Evolutionary conservation across 371 early-diverging fungal species (phyloP).

Genomic region (Gilbertella persicaria): DNA sequence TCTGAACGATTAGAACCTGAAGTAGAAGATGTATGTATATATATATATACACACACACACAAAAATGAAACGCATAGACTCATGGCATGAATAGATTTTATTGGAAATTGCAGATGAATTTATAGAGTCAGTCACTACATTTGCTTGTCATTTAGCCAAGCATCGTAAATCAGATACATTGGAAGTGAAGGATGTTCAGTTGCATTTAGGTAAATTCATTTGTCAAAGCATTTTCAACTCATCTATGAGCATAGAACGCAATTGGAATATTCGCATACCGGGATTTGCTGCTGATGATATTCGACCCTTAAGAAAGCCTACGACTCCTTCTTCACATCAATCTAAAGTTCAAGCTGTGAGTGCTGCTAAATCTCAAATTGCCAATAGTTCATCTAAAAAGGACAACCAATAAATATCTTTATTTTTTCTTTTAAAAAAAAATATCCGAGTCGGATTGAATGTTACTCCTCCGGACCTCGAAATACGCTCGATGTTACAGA

Average conservation of each 20-base stretch:
- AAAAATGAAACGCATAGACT: too few species aligned
- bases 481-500: too few species aligned
- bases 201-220: slow-evolving; percentile 74
- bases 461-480: too few species aligned
- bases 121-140: slow-evolving; percentile 83
- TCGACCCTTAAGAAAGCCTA: slow-evolving; percentile 71
- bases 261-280: slow-evolving; percentile 94
- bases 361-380: slow-evolving; percentile 45
- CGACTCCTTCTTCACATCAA: slow-evolving; percentile 64
- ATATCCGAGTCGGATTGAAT: too few species aligned
- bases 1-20: slow-evolving; percentile 83
- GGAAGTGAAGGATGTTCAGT: slow-evolving; percentile 90
- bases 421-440: not conserved
- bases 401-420: not conserved
- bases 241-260: slow-evolving; percentile 63
- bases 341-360: slow-evolving; percentile 70
- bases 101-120: slow-evolving; percentile 93
- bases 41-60: not conserved
- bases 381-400: slow-evolving; percentile 7
- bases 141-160: slow-evolving; percentile 88
- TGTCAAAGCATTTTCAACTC: too few species aligned
- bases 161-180: slow-evolving; percentile 84
- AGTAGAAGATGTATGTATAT: slow-evolving; percentile 78
- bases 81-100: slow-evolving; percentile 55
- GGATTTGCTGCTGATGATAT: slow-evolving; percentile 87